Conservation (phyloP, 345 rosid genomes). For the Salix udensis region DNA sequence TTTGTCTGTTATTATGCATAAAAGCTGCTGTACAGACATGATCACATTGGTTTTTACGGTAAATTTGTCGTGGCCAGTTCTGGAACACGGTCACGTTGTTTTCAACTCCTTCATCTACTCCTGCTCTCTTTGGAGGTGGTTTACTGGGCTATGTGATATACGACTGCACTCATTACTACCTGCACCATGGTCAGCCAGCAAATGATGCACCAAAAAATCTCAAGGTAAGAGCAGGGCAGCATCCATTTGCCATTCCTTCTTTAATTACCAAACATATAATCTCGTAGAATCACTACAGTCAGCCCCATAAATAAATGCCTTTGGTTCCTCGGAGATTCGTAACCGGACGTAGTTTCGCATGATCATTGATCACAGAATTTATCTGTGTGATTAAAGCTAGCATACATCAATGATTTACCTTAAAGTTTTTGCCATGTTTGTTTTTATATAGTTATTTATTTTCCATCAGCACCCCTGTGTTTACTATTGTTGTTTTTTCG, state of each 20-base stretch:
- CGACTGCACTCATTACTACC: conserved; percentile 85
- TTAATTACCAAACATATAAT: background rate
- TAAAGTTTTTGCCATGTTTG: background rate
- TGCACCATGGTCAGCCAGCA: conserved; percentile 92
- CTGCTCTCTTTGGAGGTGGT: conserved; percentile 86
- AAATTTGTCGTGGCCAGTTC: conserved; percentile 42
- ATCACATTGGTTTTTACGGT: background rate
- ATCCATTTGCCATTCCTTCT: background rate
- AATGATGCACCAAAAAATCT: conserved; percentile 50
- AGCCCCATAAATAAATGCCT: background rate
- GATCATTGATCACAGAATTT: background rate
- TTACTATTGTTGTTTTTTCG: background rate
- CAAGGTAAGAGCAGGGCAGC: conserved; percentile 45
- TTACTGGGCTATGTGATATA: conserved; percentile 83
- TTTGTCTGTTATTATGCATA: background rate
- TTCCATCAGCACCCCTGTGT: background rate
- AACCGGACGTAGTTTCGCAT: background rate
- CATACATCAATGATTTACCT: background rate
- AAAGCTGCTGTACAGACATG: background rate
- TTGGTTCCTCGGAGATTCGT: background rate
- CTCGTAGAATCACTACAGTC: background rate
- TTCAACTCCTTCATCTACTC: conserved; percentile 64
- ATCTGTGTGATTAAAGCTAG: background rate
- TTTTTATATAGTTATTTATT: background rate
- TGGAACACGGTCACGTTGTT: conserved; percentile 60